phyloP scores from a whole-genome alignment of 2,329 filamentous ascomycete species.

The Zopfia rhizophila region DNA sequence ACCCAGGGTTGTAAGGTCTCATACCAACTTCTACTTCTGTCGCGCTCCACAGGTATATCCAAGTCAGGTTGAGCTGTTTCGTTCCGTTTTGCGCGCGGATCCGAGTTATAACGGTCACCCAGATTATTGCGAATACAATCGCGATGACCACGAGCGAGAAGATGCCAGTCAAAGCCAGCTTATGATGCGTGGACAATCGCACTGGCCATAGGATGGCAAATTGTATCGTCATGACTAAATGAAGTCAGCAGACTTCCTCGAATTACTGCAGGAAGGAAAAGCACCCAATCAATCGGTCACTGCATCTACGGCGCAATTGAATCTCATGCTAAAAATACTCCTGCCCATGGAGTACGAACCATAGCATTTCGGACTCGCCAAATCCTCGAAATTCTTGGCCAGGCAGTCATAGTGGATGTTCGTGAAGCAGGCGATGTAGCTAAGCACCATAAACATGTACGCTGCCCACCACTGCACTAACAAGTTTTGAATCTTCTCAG shows the following conservation, averaged over 20 bases:
- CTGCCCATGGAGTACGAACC: constrained; percentile 10
- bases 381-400: constrained; percentile 13
- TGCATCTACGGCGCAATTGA: constrained; percentile 24
- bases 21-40: constrained; percentile 18
- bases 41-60: constrained; percentile 19
- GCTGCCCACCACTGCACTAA: constrained; percentile 18
- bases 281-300: constrained; percentile 26
- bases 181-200: constrained; percentile 12
- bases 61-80: constrained; percentile 19
- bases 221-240: constrained; percentile 22
- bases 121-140: constrained; percentile 16
- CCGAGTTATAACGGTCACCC: constrained; percentile 16
- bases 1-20: neutral
- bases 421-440: constrained; percentile 17
- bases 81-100: constrained; percentile 8
- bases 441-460: constrained; percentile 1
- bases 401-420: constrained; percentile 23
- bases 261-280: constrained; percentile 1
- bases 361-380: constrained; percentile 12
- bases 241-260: no score
- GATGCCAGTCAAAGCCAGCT: constrained; percentile 11
- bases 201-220: constrained; percentile 16
- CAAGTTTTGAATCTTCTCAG: constrained; percentile 2
- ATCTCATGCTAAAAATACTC: constrained; percentile 16
- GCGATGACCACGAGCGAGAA: constrained; percentile 25